Base-by-base conservation (phyloP, 768 basidiomycete species). In the Harrya chromipes region DNA sequence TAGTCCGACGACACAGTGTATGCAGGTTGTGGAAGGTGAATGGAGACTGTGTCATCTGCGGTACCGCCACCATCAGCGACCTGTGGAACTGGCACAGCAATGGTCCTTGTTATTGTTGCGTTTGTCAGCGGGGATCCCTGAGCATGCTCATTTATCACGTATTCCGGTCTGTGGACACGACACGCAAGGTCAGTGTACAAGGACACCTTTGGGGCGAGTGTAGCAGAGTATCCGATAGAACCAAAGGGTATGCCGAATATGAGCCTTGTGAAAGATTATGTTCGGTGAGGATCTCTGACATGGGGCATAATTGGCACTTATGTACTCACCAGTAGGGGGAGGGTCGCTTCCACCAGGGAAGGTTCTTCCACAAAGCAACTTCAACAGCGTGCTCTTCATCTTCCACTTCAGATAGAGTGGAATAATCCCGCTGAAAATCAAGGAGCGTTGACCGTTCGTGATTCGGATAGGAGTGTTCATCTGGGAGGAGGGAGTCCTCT, bases 281-380 rank as follows among this genome's bases (percentile, higher is more conserved):
- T 45, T 14, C 19, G 19, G 26, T 9, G 7, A 34, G n/a, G 26
- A 24, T 13, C n/a, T 44, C 12, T 13, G 3, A 37, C 9, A 26
- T 20, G 13, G 14, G 10, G 19, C 7, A 33, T n/a, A 44, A 29
- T 16, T 47, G 3, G 23, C 11, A 69, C 80, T n/a, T n/a, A n/a
- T n/a, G n/a, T n/a, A n/a, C n/a, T 57, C 54, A 89, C 90, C 88
- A 90, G 70, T 73, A 77, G 0, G 86, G 75, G 0, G 87, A 88
- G 4, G 89, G 86, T 36, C 77, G 71, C 68, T 73, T 87, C 79
- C 84, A 90, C 87, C 88, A 90, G 4, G 87, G 83, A 40, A 76
- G 71, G 4, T 35, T 54, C 49, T 63, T 59, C 53, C 67, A 59
- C 41, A 60, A 54, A 0, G 44, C 40, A 14, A 63, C 46, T 31